phyloP scores from a whole-genome alignment of 2,329 filamentous ascomycete genomes.

The Hypoxylon sp. region DNA sequence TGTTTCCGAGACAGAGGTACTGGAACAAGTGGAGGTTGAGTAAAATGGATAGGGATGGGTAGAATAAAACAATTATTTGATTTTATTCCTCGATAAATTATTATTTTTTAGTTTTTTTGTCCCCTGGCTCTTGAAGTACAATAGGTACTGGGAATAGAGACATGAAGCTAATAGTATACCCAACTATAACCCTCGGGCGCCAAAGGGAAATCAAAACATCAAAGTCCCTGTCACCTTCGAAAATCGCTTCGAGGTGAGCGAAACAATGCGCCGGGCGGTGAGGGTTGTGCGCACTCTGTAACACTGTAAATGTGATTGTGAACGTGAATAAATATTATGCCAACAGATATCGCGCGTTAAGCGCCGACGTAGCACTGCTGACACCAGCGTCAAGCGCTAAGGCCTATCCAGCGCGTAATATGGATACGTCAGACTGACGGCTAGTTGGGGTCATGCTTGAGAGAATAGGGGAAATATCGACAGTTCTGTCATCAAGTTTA shows the following conservation, averaged over 20 bases:
- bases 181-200: conserved; percentile 5
- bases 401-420: neutral
- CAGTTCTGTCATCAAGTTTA: neutral
- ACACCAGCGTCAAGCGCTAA: conserved; percentile 19
- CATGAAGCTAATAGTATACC: conserved; percentile 16
- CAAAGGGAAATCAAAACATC: conserved; percentile 7
- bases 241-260: conserved; percentile 15
- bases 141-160: neutral
- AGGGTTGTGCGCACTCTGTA: neutral
- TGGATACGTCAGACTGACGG: neutral
- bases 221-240: neutral
- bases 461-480: neutral
- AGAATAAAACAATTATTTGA: conserved; percentile 29
- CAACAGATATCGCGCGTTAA: conserved; percentile 14
- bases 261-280: conserved; percentile 3
- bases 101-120: conserved; percentile 25
- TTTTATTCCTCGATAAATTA: conserved; percentile 19
- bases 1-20: conserved; percentile 22
- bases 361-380: conserved; percentile 19
- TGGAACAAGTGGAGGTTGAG: conserved; percentile 9
- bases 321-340: conserved; percentile 18
- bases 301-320: conserved; percentile 8
- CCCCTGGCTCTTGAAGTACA: neutral
- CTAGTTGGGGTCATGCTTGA: neutral
- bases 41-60: conserved; percentile 3